phyloP scores from a whole-genome alignment of 2,329 filamentous ascomycete species.

The Hypoxylon sp. region DNA sequence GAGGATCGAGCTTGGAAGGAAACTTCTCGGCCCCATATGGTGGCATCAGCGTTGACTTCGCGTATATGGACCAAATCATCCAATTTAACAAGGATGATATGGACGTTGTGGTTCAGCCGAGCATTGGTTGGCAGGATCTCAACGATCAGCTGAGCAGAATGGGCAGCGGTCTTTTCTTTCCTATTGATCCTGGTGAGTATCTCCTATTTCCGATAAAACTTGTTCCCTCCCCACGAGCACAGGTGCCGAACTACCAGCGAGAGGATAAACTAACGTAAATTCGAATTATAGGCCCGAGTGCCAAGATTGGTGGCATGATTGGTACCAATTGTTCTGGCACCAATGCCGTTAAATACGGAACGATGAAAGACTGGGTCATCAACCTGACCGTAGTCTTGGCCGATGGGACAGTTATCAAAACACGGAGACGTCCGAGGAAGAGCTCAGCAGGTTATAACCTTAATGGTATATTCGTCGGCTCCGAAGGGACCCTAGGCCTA shows the following conservation, averaged over 20 bases:
- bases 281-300: conserved; percentile 65
- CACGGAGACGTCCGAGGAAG: conserved; percentile 81
- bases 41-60: conserved; percentile 91
- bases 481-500: conserved; percentile 84
- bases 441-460: conserved; percentile 88
- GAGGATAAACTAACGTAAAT: conserved; percentile 41
- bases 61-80: conserved; percentile 86
- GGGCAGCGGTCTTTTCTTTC: conserved; percentile 86
- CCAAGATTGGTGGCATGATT: conserved; percentile 87
- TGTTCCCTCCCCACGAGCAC: no score
- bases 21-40: conserved; percentile 91
- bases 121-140: conserved; percentile 91
- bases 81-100: conserved; percentile 87
- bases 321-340: conserved; percentile 84
- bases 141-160: conserved; percentile 80
- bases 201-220: not conserved
- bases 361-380: conserved; percentile 91
- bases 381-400: conserved; percentile 85
- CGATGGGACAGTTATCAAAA: conserved; percentile 85
- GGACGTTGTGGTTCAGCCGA: conserved; percentile 93
- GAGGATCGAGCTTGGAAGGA: conserved; percentile 87
- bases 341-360: conserved; percentile 85
- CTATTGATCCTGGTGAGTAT: conserved; percentile 82
- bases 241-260: no score
- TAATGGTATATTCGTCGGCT: conserved; percentile 83